Conservation (phyloP, 1,139 yeast species). For the Kodamaea sp. region DNA sequence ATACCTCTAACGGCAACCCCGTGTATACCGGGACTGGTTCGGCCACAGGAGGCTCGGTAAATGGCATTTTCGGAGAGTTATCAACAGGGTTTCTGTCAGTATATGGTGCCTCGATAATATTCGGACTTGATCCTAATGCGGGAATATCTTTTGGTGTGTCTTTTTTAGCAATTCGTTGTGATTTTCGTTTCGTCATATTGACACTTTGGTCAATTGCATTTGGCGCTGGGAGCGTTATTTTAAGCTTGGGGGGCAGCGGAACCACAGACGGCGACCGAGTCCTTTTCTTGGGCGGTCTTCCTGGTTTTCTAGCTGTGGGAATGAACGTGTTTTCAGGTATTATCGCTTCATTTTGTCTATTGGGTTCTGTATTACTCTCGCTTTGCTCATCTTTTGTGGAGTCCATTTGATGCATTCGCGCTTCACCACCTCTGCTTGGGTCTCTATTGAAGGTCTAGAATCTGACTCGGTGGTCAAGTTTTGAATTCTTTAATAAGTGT, state of each 20-base stretch:
- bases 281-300: constrained; percentile 19
- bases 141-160: not conserved
- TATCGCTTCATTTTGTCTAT: not conserved
- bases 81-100: not conserved
- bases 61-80: constrained; percentile 11
- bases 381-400: too few species aligned
- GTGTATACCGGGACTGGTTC: constrained; percentile 53
- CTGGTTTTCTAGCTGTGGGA: constrained; percentile 9
- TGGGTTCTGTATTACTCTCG: too few species aligned
- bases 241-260: not conserved
- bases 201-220: not conserved
- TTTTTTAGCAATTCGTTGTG: not conserved
- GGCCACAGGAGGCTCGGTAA: constrained; percentile 59
- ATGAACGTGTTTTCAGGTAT: constrained; percentile 2
- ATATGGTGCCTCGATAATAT: not conserved
- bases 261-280: constrained; percentile 4
- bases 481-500: too few species aligned
- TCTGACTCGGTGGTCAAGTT: too few species aligned
- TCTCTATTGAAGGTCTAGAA: too few species aligned
- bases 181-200: constrained; percentile 1
- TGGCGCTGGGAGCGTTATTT: not conserved
- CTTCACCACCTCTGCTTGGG: too few species aligned
- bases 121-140: not conserved
- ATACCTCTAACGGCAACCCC: constrained; percentile 63
- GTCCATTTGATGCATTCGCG: too few species aligned